A percentile compares a stretch with the other conserved stretches of the same genome.
These are phyloP conservation scores for Trifolium pratense DNA, from an alignment of 306 rosid genomes.

Conservation along the genomic window DNA sequence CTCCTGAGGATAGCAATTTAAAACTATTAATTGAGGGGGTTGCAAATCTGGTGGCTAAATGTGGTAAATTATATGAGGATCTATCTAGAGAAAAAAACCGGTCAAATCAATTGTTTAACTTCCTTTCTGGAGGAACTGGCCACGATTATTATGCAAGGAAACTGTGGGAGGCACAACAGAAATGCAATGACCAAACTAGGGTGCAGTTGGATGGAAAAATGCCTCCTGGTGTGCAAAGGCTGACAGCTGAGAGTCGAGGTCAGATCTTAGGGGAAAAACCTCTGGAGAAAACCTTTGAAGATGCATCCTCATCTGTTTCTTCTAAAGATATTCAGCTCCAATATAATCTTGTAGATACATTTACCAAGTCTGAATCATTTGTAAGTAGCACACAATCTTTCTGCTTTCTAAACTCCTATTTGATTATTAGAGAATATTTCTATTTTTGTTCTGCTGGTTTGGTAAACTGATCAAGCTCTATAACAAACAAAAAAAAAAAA, in stretches of 20 bases:
- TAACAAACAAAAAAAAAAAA: not conserved
- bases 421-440: conserved; percentile 30
- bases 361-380: conserved; percentile 64
- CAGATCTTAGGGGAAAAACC: conserved; percentile 87
- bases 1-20: conserved; percentile 82
- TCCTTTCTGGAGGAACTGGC: conserved; percentile 90
- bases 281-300: conserved; percentile 68
- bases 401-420: conserved; percentile 25
- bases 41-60: conserved; percentile 89
- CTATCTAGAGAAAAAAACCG: conserved; percentile 86
- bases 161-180: conserved; percentile 90
- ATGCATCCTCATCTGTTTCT: conserved; percentile 56
- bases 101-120: conserved; percentile 83
- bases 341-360: conserved; percentile 88
- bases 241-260: conserved; percentile 92
- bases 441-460: conserved; percentile 40
- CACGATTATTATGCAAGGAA: conserved; percentile 86
- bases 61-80: conserved; percentile 96
- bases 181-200: conserved; percentile 61
- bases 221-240: conserved; percentile 55
- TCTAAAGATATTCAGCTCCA: conserved; percentile 73
- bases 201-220: conserved; percentile 59
- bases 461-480: conserved; percentile 21
- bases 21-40: conserved; percentile 91
- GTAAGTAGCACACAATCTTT: conserved; percentile 59